These are phyloP conservation scores for Lagenidium sp. DNA, from an alignment of 352 stramenopile genomes.

Conservation along the genomic window DNA sequence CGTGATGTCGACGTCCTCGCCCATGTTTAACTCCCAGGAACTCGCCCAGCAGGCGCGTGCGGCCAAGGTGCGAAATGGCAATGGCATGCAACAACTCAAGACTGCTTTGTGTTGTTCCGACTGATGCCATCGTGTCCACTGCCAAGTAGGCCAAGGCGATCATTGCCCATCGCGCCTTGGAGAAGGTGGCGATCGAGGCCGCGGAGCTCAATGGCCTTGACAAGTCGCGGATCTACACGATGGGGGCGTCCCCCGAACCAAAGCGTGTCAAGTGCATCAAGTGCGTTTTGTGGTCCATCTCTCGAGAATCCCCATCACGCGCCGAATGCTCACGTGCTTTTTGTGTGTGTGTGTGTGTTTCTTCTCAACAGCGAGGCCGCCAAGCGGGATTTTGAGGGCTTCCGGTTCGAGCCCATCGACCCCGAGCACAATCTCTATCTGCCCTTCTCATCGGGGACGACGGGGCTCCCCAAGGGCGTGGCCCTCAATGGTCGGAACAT, in stretches of 20 bases:
- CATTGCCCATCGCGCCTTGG: constrained; percentile 41
- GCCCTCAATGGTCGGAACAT: constrained; percentile 86
- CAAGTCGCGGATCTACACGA: constrained; percentile 35
- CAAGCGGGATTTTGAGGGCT: constrained; percentile 27
- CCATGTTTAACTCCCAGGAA: constrained; percentile 24
- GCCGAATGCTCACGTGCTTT: too few relatives aligned
- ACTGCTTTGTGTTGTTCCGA: background rate
- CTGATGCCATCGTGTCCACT: too few relatives aligned
- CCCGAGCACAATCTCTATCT: constrained; percentile 45
- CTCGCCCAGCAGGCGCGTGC: constrained; percentile 3
- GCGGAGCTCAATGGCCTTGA: constrained; percentile 16
- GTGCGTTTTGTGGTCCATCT: constrained; percentile 76
- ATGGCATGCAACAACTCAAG: too few relatives aligned
- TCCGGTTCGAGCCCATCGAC: constrained; percentile 45
- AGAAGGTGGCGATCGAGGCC: constrained; percentile 37
- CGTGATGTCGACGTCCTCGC: constrained; percentile 27
- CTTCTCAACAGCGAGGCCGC: constrained; percentile 33
- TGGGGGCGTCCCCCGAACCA: constrained; percentile 15
- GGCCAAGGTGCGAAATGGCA: background rate
- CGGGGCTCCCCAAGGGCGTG: constrained; percentile 79
- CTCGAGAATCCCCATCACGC: too few relatives aligned
- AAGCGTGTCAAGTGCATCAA: constrained; percentile 35
- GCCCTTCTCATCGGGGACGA: constrained; percentile 93
- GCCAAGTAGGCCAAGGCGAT: constrained; percentile 35
- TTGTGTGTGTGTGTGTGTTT: too few relatives aligned